phyloP scores from a whole-genome alignment of 305 asterid genomes.

The Fraxinus ornus region DNA sequence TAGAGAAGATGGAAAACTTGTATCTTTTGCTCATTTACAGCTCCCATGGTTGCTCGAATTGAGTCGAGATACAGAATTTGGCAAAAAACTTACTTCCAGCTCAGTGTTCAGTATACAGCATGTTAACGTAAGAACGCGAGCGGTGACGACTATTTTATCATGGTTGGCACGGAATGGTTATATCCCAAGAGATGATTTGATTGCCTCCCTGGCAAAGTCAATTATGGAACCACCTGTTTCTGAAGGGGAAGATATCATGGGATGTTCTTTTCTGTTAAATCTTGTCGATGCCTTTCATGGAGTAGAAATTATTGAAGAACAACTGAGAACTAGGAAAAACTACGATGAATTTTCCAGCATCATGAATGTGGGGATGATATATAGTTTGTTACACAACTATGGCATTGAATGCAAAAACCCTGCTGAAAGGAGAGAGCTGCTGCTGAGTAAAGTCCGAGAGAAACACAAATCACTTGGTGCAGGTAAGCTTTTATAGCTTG shows the following conservation, averaged over 20 bases:
- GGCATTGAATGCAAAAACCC: conserved; percentile 72
- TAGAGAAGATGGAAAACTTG: conserved; percentile 63
- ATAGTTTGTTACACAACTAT: conserved; percentile 76
- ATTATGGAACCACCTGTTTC: conserved; percentile 85
- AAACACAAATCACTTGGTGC: conserved; percentile 59
- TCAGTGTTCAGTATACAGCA: conserved; percentile 46
- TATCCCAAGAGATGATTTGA: conserved; percentile 74
- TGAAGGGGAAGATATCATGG: conserved; percentile 78
- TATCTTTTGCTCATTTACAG: conserved; percentile 63
- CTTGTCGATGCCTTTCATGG: conserved; percentile 79
- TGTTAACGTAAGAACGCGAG: conserved; percentile 60
- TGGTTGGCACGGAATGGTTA: conserved; percentile 84
- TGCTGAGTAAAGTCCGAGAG: conserved; percentile 66
- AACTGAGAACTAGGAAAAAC: conserved; percentile 61
- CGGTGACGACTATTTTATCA: conserved; percentile 64
- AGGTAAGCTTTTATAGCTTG: conserved; percentile 48
- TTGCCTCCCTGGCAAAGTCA: conserved; percentile 76
- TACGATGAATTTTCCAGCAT: conserved; percentile 78
- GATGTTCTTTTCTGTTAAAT: conserved; percentile 82
- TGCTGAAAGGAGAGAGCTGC: conserved; percentile 78
- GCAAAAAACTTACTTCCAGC: conserved; percentile 45
- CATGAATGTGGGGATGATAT: conserved; percentile 89
- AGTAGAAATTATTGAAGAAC: conserved; percentile 81
- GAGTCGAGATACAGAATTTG: conserved; percentile 50
- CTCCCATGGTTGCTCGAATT: conserved; percentile 88